phyloP scores from a whole-genome alignment of 192 early-diverging fungal genomes.

The Coemansia sp. region DNA sequence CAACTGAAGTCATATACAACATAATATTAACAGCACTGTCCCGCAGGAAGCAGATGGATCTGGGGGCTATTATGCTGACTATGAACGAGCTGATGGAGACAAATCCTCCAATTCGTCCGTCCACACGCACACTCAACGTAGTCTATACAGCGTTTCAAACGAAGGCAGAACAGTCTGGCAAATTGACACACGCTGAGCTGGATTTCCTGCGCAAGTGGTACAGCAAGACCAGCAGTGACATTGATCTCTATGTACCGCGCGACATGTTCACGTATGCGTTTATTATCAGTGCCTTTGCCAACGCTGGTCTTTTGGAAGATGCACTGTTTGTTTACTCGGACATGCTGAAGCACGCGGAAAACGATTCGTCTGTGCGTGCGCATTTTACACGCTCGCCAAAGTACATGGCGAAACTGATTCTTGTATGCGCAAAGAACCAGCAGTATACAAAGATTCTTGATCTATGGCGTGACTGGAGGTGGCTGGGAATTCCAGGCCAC shows the following conservation, averaged over 20 bases:
- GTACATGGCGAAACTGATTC: conserved; percentile 25
- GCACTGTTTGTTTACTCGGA: conserved; percentile 40
- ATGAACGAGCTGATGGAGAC: conserved; percentile 27
- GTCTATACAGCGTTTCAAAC: conserved; percentile 41
- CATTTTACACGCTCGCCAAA: conserved; percentile 17
- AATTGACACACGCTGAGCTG: conserved; percentile 15
- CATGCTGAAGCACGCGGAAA: conserved; percentile 31
- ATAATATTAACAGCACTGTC: conserved; percentile 31
- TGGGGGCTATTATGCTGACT: conserved; percentile 16
- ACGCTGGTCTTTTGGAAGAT: conserved; percentile 23
- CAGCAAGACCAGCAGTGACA: conserved; percentile 14
- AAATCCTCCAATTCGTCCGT: conserved; percentile 30
- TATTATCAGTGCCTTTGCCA: conserved; percentile 30
- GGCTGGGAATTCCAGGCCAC: conserved; percentile 14
- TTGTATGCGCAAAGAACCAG: conserved; percentile 21
- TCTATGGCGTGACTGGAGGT: conserved; percentile 41
- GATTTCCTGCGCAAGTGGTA: conserved; percentile 44
- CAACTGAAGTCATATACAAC: conserved; percentile 41
- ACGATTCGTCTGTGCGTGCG: conserved; percentile 11
- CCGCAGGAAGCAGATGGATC: conserved; percentile 24
- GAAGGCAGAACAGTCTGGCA: conserved; percentile 8
- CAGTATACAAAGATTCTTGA: conserved; percentile 19
- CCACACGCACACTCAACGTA: conserved; percentile 40
- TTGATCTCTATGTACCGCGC: conserved; percentile 30
- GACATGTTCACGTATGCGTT: conserved; percentile 42